Base-by-base conservation (phyloP, 805 yeast genomes). In the Isabelozyma gotoi region DNA sequence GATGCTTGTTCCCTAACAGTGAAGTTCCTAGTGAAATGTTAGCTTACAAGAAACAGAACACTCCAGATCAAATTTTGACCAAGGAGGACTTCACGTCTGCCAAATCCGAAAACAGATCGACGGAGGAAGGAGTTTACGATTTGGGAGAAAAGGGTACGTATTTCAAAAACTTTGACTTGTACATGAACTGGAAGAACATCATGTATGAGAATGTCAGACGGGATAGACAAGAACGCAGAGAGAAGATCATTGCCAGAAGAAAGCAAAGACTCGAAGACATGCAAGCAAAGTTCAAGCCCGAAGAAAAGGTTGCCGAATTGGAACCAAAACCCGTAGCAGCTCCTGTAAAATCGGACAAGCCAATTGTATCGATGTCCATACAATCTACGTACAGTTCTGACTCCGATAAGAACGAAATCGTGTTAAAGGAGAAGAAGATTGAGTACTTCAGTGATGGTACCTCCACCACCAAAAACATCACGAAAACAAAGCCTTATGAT, bases 1-100 rank as follows among this genome's bases (percentile, higher is more conserved):
- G 91, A 57, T 92, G 98, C 65, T 67, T 92, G 37, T 85, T 91
- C 62, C 96, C 96, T 10, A 73, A 74, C 50, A 46, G 63, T 27
- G 56, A 65, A 62, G 38, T 70, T 47, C 49, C 74, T 53, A 40
- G 69, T 55, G 44, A 59, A 45, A 35, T 67, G 41, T 50, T 69
- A 61, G 47, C 49, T 53, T 40, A 51, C 50, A 55, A 62, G 57
- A 45, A 56, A 31, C 48, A 52, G 33, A 44, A 57, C 35, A 52
- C 62, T 14, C 53, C 63, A 3, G 57, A 57, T 16, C 54, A 55
- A 29, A 56, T 75, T 16, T 55, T 82, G 43, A 72, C 83, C 20
- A 79, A 73, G 50, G 89, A 85, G 53, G 87, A 83, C 52, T 79
- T 84, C 19, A 73, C 75, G 47, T 58, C 62, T 20, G 66, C 62